Base-by-base conservation (phyloP, 352 stramenopile species). In the Globisporangium iwayamae region DNA sequence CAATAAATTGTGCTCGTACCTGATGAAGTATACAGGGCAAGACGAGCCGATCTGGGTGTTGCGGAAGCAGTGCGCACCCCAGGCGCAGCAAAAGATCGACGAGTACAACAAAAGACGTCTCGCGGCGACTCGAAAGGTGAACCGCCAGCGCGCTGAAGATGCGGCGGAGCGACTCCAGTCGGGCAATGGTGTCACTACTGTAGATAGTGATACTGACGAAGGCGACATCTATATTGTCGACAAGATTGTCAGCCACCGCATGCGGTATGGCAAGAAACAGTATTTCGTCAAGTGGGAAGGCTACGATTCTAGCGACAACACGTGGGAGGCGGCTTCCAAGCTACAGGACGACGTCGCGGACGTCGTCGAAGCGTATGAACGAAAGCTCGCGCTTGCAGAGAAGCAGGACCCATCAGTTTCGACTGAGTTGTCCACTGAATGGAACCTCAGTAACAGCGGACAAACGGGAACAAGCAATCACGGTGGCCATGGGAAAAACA, bases 211-310 rank as follows among this genome's bases (percentile, higher is more conserved):
- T 6, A 38, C 6, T 7, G n/a, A 4, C 3, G 25, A 70, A 4
- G 68, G 50, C 13, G 52, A 62, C 11, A 62, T 89, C 16, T 92
- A 78, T 52, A 80, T 68, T 25, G 83, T 90, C 22, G 79, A 90
- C 41, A 76, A 81, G 56, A 86, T 92, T 36, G 76, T 90, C 3
- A 73, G 65, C 62, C 70, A 89, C 47, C 76, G 78, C 18, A 54
- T 70, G n/a, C 62, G 64, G 20, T 65, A 70, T 41, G 68, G 70
- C 38, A 82, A 74, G 57, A 79, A 77, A 20, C 58, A 87, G 62
- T 92, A 90, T 56, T 62, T 82, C 0, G 81, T 92, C 3, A 77
- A 78, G 46, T 92, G 83, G 81, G 80, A 90, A 53, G 77, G 75
- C 34, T 92, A 90, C 65, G 71, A 80, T 45, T 73, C 73, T 30